Conservation (phyloP, 345 rosid genomes). For the Salix arbutifolia region DNA sequence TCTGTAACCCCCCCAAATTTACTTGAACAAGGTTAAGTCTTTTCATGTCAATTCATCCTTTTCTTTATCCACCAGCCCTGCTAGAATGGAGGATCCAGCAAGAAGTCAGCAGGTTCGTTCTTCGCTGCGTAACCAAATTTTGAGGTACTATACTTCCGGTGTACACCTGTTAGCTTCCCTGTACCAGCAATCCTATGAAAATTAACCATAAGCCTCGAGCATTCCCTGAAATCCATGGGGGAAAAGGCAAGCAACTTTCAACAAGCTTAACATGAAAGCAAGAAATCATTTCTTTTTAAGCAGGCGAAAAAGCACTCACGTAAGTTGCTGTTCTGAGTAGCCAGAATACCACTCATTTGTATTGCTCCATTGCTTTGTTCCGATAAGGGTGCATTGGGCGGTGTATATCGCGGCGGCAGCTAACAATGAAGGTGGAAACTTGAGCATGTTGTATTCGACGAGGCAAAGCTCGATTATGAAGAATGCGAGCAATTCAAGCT, state of each 20-base stretch:
- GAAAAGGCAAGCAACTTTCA: neutral
- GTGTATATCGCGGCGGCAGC: slow-evolving; percentile 68
- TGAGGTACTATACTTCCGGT: slow-evolving; percentile 73
- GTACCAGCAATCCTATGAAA: slow-evolving; percentile 74
- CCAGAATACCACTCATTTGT: slow-evolving; percentile 47
- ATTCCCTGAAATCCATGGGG: slow-evolving; percentile 46
- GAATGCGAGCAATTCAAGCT: slow-evolving; percentile 82
- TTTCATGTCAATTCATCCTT: neutral
- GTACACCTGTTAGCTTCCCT: slow-evolving; percentile 79
- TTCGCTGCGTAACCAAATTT: slow-evolving; percentile 74
- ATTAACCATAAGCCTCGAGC: slow-evolving; percentile 69
- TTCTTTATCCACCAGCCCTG: neutral
- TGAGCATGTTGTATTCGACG: slow-evolving; percentile 60
- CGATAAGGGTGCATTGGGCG: slow-evolving; percentile 47
- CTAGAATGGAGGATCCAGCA: slow-evolving; percentile 32
- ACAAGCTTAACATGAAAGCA: neutral
- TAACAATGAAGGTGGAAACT: slow-evolving; percentile 55
- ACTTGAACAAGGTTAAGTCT: slow-evolving; percentile 3
- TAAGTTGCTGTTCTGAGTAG: slow-evolving; percentile 52
- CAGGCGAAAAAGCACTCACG: slow-evolving; percentile 20
- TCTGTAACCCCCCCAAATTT: slow-evolving; percentile 10
- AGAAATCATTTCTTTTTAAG: neutral
- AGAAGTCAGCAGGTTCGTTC: slow-evolving; percentile 56
- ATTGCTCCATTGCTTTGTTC: slow-evolving; percentile 50
- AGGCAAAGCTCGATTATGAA: slow-evolving; percentile 66